These are phyloP conservation scores for Penstemon newberryi DNA, from an alignment of 257 asterid species.

Conservation along the genomic window DNA sequence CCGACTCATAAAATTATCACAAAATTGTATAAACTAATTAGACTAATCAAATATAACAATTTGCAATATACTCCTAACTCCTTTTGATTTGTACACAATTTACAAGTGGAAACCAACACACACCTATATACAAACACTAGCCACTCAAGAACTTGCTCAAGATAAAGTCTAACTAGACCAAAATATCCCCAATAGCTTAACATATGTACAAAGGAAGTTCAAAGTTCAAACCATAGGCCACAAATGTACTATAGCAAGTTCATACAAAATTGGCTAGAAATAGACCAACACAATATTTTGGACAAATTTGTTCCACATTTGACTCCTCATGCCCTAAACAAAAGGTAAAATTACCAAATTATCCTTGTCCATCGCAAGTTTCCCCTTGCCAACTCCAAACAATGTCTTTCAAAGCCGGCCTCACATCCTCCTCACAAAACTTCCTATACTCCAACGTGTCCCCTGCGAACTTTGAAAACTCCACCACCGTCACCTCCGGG, in stretches of 20 bases:
- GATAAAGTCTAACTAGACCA: no score
- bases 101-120: no score
- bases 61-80: no score
- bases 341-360: conserved; percentile 30
- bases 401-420: conserved; percentile 84
- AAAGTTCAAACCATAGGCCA: not conserved
- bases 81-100: no score
- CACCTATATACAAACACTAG: no score
- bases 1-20: no score
- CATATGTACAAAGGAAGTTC: not conserved
- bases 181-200: not conserved
- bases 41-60: no score
- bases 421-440: conserved; percentile 66
- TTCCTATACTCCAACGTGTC: conserved; percentile 80
- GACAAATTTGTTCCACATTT: not conserved
- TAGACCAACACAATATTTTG: not conserved
- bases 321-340: not conserved
- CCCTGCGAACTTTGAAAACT: conserved; percentile 69
- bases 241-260: not conserved
- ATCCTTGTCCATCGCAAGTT: conserved; percentile 30
- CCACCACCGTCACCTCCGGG: conserved; percentile 81
- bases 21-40: no score
- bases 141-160: no score
- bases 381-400: conserved; percentile 99
- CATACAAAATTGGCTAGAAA: conserved; percentile 29